These are phyloP conservation scores for Oehlia diaphana DNA, from an alignment of 192 early-diverging fungal species.

Conservation along the genomic window DNA sequence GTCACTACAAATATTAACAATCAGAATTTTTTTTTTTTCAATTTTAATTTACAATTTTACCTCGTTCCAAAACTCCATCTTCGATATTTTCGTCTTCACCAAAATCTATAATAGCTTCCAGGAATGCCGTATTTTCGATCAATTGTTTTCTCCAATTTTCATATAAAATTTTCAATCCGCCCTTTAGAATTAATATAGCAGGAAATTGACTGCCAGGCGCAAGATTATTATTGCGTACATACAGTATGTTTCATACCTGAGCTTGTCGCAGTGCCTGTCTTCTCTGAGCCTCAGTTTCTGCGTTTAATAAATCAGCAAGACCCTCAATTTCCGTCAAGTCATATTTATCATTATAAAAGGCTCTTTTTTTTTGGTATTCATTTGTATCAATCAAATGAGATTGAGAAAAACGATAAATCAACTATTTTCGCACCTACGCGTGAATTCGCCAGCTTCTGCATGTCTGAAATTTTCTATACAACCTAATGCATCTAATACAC, in stretches of 20 bases:
- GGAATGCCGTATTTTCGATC: constrained; percentile 57
- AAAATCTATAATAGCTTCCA: constrained; percentile 78
- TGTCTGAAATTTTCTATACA: constrained; percentile 50
- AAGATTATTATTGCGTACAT: not conserved
- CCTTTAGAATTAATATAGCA: constrained; percentile 32
- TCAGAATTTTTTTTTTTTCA: not conserved
- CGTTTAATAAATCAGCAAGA: constrained; percentile 72
- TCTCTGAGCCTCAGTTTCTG: constrained; percentile 77
- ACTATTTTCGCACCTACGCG: constrained; percentile 49
- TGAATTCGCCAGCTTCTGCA: constrained; percentile 77
- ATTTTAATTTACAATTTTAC: constrained; percentile 28
- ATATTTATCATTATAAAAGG: constrained; percentile 72
- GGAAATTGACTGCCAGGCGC: not conserved
- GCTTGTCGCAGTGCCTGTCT: constrained; percentile 67
- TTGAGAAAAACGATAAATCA: not conserved
- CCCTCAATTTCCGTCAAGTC: constrained; percentile 75
- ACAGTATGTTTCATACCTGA: constrained; percentile 37
- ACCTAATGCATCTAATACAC: constrained; percentile 56
- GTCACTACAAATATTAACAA: constrained; percentile 19
- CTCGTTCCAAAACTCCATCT: constrained; percentile 59
- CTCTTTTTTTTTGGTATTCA: constrained; percentile 34
- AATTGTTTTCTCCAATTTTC: constrained; percentile 63
- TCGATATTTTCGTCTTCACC: constrained; percentile 82
- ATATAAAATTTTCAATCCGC: constrained; percentile 61
- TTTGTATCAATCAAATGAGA: not conserved